Evolutionary conservation across 495 filamentous ascomycete species (phyloP).

Genomic region (Xylaria castorea): DNA sequence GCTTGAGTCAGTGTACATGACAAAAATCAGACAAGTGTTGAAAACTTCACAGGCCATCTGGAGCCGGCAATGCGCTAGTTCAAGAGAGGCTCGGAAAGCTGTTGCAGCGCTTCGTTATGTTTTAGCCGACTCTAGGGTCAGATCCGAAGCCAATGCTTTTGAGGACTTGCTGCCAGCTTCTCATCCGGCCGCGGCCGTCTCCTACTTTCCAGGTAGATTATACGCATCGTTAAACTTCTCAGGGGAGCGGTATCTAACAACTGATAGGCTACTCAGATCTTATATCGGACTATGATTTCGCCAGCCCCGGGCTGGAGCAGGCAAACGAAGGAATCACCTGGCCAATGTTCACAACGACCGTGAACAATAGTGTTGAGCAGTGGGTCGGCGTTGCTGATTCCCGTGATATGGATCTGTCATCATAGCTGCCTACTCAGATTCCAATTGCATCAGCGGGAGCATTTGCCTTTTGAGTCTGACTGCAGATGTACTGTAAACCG

Average conservation of each 20-base stretch:
- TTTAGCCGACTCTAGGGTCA: neutral
- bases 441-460: neutral
- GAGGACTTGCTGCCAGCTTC: neutral
- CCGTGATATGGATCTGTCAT: neutral
- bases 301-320: neutral
- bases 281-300: constrained; percentile 4
- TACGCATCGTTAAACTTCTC: neutral
- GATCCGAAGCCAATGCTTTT: neutral
- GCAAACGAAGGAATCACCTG: neutral
- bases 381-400: neutral
- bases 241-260: neutral
- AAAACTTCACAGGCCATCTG: constrained; percentile 29
- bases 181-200: neutral
- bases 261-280: constrained; percentile 12
- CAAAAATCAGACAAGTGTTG: constrained; percentile 31
- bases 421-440: neutral
- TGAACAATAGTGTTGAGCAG: neutral
- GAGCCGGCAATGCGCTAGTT: constrained; percentile 30
- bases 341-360: neutral
- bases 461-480: neutral
- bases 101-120: constrained; percentile 29
- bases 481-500: neutral
- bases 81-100: constrained; percentile 34
- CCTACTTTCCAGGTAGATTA: constrained; percentile 13
- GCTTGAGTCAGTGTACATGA: constrained; percentile 20